Evolutionary conservation across 2,329 filamentous ascomycete species (phyloP), one percentile per base, ranked within the genome.

Genomic region (Amauroascus niger): DNA sequence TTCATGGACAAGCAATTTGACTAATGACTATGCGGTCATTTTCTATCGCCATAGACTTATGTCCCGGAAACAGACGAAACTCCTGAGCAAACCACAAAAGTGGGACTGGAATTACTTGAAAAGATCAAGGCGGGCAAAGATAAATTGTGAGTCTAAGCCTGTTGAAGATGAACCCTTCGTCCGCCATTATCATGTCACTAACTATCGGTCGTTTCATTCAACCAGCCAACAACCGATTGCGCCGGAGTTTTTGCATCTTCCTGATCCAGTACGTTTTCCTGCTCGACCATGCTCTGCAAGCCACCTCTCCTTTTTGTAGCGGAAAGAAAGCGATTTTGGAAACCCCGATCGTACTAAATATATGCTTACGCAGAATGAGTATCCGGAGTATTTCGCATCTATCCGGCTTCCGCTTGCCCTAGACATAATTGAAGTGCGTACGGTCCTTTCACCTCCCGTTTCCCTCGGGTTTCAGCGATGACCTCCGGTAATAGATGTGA

Each of bases 361-460:
- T n/a, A 20, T 37, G 9, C 3, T 16, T 53, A 49, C 58, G 59
- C 74, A 79, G 67, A 73, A 79, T 53, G 56, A 73, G 75, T 58
- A 79, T 87, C 60, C 83, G 41, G 83, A 86, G 18, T 95, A 95
- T 70, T 95, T 91, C 70, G 77, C 83, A 62, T 76, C 79, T 59
- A 88, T 86, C 56, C 80, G 81, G 59, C 79, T 94, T 66, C 89
- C 89, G 1, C 82, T 95, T 57, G 87, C 88, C 0, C 74, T 95
- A 44, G 79, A 84, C 61, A 84, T 79, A 1, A 84, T 94, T 57
- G 86, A 94, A 73, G 75, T 77, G 70, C 56, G 70, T 57, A 33
- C 2, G n/a, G 26, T 11, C 30, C 39, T 16, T 9, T 20, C 37
- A 41, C 33, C 43, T n/a, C 11, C 16, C 26, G 24, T 30, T 30